phyloP scores from a whole-genome alignment of 1,284 basidiomycete species.

The Quambalaria eucalypti region DNA sequence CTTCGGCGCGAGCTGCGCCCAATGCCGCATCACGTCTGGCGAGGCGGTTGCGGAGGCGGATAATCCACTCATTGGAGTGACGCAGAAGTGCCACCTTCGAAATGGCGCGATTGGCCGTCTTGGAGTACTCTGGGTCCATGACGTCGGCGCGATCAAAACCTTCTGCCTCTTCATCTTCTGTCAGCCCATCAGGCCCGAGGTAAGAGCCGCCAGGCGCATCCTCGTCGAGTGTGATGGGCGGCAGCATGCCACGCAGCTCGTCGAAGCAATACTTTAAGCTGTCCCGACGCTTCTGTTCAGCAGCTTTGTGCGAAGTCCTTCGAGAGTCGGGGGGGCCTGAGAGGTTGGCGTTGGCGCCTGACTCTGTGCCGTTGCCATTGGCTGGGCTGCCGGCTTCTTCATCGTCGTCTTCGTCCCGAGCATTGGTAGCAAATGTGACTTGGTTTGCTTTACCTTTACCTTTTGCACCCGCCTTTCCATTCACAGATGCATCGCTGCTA shows the following conservation, averaged over 20 bases:
- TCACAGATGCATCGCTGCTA: not conserved
- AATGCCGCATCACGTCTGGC: constrained; percentile 77
- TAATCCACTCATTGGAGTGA: constrained; percentile 79
- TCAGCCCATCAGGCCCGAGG: constrained; percentile 36
- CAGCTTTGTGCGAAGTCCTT: constrained; percentile 89
- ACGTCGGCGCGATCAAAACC: constrained; percentile 23
- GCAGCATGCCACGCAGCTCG: constrained; percentile 76
- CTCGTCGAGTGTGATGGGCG: constrained; percentile 49
- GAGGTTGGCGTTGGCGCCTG: not conserved
- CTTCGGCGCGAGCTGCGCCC: constrained; percentile 59
- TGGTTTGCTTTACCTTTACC: not conserved
- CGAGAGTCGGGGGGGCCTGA: constrained; percentile 50
- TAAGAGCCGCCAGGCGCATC: constrained; percentile 38
- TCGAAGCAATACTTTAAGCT: constrained; percentile 92
- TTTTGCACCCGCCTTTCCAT: not conserved
- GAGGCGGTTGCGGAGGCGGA: constrained; percentile 65
- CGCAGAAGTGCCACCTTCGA: constrained; percentile 85
- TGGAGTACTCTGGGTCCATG: constrained; percentile 17
- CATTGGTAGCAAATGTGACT: constrained; percentile 7
- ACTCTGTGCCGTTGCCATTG: not conserved
- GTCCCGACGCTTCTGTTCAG: constrained; percentile 92
- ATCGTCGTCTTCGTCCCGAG: not conserved
- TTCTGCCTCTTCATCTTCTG: constrained; percentile 36
- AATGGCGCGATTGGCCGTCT: constrained; percentile 60
- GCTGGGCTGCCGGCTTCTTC: not conserved